Conservation (phyloP, 495 filamentous ascomycete genomes). For the Sporormia fimetaria region DNA sequence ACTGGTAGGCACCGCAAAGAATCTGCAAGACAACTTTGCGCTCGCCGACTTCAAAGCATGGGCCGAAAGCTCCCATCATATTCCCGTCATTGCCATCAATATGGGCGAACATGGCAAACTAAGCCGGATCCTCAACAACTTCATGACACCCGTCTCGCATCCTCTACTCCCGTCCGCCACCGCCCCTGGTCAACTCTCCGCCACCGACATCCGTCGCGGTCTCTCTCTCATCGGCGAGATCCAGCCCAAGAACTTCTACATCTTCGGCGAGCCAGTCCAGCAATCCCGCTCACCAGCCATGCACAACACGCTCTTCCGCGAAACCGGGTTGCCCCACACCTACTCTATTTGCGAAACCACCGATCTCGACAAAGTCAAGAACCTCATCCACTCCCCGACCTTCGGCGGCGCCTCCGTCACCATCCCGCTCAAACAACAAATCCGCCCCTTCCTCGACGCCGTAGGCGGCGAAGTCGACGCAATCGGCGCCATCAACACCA, state of each 20-base stretch:
- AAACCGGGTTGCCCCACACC: conserved; percentile 72
- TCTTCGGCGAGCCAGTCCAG: conserved; percentile 76
- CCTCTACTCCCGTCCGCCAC: conserved; percentile 81
- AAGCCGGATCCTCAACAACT: conserved; percentile 77
- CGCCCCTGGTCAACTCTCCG: conserved; percentile 88
- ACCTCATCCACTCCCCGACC: conserved; percentile 54
- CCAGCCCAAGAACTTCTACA: conserved; percentile 61
- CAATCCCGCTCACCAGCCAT: conserved; percentile 75
- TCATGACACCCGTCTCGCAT: conserved; percentile 94
- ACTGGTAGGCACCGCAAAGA: conserved; percentile 73
- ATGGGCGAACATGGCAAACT: conserved; percentile 86
- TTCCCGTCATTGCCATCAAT: conserved; percentile 86
- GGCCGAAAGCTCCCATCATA: conserved; percentile 57
- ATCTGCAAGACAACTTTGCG: conserved; percentile 72
- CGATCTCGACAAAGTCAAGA: conserved; percentile 45
- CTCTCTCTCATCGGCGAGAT: conserved; percentile 73
- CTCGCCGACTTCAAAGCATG: conserved; percentile 72
- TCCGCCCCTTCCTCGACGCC: conserved; percentile 71
- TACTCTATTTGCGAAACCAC: conserved; percentile 74
- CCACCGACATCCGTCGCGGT: conserved; percentile 71
- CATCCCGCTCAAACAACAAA: conserved; percentile 85
- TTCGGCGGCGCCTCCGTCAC: conserved; percentile 95
- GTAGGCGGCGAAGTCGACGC: conserved; percentile 63
- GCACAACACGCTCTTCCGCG: conserved; percentile 76
- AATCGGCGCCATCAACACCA: conserved; percentile 94